Conservation (phyloP, 2,329 filamentous ascomycete species). For the Paraconiothyrium brasiliense region DNA sequence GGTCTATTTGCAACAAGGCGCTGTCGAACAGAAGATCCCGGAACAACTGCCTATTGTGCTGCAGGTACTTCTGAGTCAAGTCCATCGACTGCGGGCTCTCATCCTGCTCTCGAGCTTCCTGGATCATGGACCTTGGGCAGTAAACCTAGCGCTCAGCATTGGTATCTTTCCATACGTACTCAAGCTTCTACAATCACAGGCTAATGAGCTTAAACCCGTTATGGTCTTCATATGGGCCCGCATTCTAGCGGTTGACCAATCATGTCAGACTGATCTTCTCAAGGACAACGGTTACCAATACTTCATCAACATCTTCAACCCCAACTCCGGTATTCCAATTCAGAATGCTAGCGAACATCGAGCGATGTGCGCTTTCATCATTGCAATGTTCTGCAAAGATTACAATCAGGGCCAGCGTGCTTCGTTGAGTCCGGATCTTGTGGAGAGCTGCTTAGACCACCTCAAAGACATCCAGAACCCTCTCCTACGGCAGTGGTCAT, state of each 20-base stretch:
- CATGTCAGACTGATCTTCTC: conserved; percentile 90
- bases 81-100: conserved; percentile 88
- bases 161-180: conserved; percentile 99
- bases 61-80: conserved; percentile 94
- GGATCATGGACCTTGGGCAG: conserved; percentile 96
- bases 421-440: conserved; percentile 88
- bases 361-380: conserved; percentile 98
- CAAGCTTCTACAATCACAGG: conserved; percentile 93
- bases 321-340: conserved; percentile 81
- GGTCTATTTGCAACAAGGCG: conserved; percentile 87
- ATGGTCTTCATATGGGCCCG: conserved; percentile 99
- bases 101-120: conserved; percentile 93
- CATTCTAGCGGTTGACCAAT: conserved; percentile 92
- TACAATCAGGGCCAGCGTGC: conserved; percentile 92
- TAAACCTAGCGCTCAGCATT: conserved; percentile 96
- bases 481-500: conserved; percentile 92
- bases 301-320: conserved; percentile 91
- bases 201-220: conserved; percentile 91
- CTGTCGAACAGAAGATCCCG: conserved; percentile 84
- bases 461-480: conserved; percentile 87
- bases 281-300: conserved; percentile 98
- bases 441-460: conserved; percentile 86
- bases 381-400: conserved; percentile 95
- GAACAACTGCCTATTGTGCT: conserved; percentile 96
- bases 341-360: conserved; percentile 93